Percentiles rank a stretch among this genome's conserved stretches.
Evolutionary conservation across 371 early-diverging fungal genomes (phyloP).

Genomic region (Mucor lusitanicus): DNA sequence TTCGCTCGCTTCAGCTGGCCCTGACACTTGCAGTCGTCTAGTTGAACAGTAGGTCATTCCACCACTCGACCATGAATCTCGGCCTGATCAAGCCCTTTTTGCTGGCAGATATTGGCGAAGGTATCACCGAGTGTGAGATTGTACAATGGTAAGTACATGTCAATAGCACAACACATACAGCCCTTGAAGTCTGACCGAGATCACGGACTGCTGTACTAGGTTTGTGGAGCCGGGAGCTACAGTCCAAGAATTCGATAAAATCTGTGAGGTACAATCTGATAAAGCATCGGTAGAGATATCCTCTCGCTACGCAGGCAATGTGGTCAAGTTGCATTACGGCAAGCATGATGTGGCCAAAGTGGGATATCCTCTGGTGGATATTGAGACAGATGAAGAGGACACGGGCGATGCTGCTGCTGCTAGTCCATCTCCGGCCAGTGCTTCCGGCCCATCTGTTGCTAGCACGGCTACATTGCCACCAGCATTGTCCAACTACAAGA

Average conservation of each 20-base stretch:
- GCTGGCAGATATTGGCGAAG: constrained; percentile 97
- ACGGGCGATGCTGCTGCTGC: neutral
- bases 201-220: constrained; percentile 43
- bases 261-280: constrained; percentile 98
- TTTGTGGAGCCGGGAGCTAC: constrained; percentile 88
- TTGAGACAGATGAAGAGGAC: constrained; percentile 67
- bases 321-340: constrained; percentile 78
- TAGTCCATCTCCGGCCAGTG: neutral
- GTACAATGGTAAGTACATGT: constrained; percentile 91
- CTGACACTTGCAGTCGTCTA: neutral
- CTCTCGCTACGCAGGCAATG: constrained; percentile 87
- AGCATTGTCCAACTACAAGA: neutral
- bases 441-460: neutral
- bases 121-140: constrained; percentile 95
- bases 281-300: constrained; percentile 98
- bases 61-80: neutral
- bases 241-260: constrained; percentile 90
- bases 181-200: neutral
- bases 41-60: neutral
- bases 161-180: constrained; percentile 1
- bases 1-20: neutral
- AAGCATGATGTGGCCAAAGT: constrained; percentile 91
- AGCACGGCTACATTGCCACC: neutral
- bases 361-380: constrained; percentile 92
- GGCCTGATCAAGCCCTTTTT: constrained; percentile 69